Evolutionary conservation across 192 early-diverging fungal genomes (phyloP).

Genomic region (Mortierella claussenii): DNA sequence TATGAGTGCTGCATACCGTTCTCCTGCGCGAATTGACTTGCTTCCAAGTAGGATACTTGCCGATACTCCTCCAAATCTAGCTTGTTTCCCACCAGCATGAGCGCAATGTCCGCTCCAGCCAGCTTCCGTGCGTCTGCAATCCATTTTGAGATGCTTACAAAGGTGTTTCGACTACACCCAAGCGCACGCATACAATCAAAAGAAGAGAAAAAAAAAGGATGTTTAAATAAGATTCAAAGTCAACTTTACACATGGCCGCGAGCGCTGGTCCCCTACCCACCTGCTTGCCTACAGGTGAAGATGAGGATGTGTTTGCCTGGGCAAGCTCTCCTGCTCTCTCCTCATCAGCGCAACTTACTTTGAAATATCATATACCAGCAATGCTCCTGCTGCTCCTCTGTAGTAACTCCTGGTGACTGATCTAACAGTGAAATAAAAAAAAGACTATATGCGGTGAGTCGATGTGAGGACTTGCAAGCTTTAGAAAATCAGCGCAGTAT

Average conservation of each 20-base stretch:
- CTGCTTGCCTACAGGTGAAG: not conserved
- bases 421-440: constrained; percentile 45
- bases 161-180: constrained; percentile 62
- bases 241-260: not conserved
- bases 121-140: constrained; percentile 72
- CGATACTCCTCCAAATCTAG: constrained; percentile 64
- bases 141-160: constrained; percentile 72
- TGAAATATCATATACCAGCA: constrained; percentile 85
- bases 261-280: too few species aligned
- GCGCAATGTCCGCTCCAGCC: constrained; percentile 72
- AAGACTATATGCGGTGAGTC: too few species aligned
- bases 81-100: constrained; percentile 82
- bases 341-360: constrained; percentile 60
- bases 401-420: constrained; percentile 85
- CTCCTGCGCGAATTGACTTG: constrained; percentile 65
- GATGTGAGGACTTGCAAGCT: too few species aligned
- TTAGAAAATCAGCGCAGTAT: too few species aligned
- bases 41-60: constrained; percentile 62
- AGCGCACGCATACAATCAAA: not conserved
- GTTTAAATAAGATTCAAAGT: constrained; percentile 40
- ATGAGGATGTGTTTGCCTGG: not conserved
- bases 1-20: constrained; percentile 29
- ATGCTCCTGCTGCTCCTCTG: constrained; percentile 80
- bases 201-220: not conserved
- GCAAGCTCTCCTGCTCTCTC: not conserved